These are phyloP conservation scores for Ehretia macrophylla DNA, from an alignment of 257 asterid species.

Conservation along the genomic window DNA sequence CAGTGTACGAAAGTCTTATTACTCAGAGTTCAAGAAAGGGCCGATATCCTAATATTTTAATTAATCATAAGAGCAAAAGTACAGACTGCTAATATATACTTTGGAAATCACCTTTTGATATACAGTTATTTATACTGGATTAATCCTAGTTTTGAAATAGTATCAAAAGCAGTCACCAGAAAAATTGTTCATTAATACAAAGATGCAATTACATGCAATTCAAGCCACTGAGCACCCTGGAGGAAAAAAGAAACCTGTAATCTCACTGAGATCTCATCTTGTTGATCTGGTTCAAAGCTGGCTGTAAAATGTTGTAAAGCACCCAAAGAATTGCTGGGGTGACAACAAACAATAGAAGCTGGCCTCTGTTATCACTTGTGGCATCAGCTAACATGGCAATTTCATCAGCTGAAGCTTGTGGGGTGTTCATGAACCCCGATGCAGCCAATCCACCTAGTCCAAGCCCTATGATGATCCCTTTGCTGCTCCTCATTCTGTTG, in stretches of 20 bases:
- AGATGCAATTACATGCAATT: too few species aligned
- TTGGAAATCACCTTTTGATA: not conserved
- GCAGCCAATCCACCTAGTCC: constrained; percentile 57
- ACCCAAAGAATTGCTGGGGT: constrained; percentile 89
- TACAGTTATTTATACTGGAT: too few species aligned
- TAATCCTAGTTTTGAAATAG: too few species aligned
- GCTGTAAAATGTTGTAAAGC: constrained; percentile 73
- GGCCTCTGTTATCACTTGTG: constrained; percentile 66
- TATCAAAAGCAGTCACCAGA: not conserved
- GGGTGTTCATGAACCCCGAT: constrained; percentile 33
- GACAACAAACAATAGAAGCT: constrained; percentile 67
- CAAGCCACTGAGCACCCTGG: too few species aligned
- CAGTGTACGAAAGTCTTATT: too few species aligned
- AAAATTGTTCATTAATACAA: not conserved
- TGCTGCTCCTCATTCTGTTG: constrained; percentile 58
- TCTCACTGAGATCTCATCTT: constrained; percentile 55
- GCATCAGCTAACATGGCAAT: constrained; percentile 49
- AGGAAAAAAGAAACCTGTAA: not conserved
- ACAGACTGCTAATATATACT: not conserved
- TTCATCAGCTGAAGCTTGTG: constrained; percentile 43
- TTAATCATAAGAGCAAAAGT: not conserved
- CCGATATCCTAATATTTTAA: too few species aligned
- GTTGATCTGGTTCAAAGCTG: constrained; percentile 92
- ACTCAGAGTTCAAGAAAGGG: too few species aligned
- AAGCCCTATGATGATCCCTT: constrained; percentile 53